Base-by-base conservation (phyloP, 202 grass and related monocot genomes). In the Setaria italica region DNA sequence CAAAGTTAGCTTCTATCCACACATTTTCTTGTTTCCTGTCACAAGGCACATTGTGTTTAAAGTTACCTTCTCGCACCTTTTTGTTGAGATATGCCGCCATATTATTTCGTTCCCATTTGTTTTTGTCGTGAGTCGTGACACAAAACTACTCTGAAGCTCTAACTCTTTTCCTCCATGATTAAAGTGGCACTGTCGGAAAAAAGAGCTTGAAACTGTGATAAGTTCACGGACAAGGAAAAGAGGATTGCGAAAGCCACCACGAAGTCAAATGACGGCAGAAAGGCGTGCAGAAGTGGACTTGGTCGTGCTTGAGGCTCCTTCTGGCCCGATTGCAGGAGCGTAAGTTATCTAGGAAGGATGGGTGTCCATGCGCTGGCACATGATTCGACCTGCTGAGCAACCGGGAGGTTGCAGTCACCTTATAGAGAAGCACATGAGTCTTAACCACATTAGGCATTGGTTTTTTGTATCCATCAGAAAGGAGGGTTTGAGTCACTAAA, bases 121-220 rank as follows among this genome's bases (percentile, higher is more conserved):
- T 19, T 72, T 19, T 17, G 14, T 14, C 17, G 32, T 65, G 41
- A 43, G 14, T 14, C 17, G 32, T 65, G 41, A 43, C 10, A 2
- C 74, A 42, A 15, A 21, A 80, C 3, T 76, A 74, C 48, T 78
- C 20, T 72, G 9, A 69, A 87, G 1, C 58, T 69, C 42, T 60
- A 43, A 4, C 33, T 73, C 0, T 60, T 34, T 37, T 11, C 41
- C 2, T 81, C 41, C 29, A 85, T 80, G 51, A 43, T 83, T 72
- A 0, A 57, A 90, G 89, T 84, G 85, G 89, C 89, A 90, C 1
- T 35, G 62, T 42, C 85, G 89, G 3, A 90, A 90, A 42, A 90
- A 90, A 72, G 85, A 87, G 59, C 89, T 90, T 1, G 85, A 91
- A 74, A 85, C 72, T 35, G 56, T 76, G 70, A 87, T 87, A 87